Evolutionary conservation across 140 eudicot species (phyloP), one percentile per base, ranked within the genome.

Genomic region (Erigeron philadelphicus): DNA sequence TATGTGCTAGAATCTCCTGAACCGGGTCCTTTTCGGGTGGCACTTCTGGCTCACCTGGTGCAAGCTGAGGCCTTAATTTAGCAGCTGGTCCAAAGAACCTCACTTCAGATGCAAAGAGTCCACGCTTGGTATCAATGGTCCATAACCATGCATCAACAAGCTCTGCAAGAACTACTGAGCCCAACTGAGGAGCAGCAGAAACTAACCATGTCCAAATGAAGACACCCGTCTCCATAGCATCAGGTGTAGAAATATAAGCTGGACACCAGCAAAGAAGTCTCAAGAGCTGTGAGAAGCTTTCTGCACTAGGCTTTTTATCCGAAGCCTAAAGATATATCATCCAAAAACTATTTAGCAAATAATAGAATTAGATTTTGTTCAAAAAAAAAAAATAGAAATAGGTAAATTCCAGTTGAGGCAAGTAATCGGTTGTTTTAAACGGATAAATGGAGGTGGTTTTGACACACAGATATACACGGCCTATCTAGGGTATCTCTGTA

Each of bases 191-290:
- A 63, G 99, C 95, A 72, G 99, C 95, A 43, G 99, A 89, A 68
- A 94, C 97, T 64, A 94, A 80, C 99, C 99, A 94, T 68, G 99
- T 94, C 99, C 99, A 94, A 56, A 94, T 78, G 76, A 83, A 94
- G 53, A 94, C 87, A 55, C 97, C 99, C 35, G 99, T 94, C 75
- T 94, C 99, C 94, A 94, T 90, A 0, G 99, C 97, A 74, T 94
- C 94, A 35, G 85, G 83, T 60, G 97, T 94, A 62, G 88, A 81
- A 15, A 94, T 89, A 73, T 94, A 94, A 76, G 99, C 99, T 64
- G 99, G 99, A 79, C 99, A 94, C 99, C 99, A 94, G 86, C 99
- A 94, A 74, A 94, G 94, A 70, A 94, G 97, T 40, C 99, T 92
- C 15, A 94, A 84, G 67, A 94, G 95, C 85, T 94, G 99, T 3